phyloP scores from a whole-genome alignment of 305 asterid species.

The Solanum hybrid region DNA sequence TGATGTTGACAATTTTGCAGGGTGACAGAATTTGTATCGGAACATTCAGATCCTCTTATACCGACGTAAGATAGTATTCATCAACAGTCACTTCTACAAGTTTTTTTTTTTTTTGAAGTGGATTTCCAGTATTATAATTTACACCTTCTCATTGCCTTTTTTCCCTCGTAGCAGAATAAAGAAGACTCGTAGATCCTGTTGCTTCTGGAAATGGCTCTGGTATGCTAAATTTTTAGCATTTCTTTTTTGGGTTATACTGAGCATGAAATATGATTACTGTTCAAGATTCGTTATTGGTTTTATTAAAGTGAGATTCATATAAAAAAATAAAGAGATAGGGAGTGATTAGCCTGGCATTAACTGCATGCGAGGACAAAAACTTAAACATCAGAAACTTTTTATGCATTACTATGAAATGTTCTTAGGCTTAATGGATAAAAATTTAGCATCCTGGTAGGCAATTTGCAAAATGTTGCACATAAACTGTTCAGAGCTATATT shows the following conservation, averaged over 20 bases:
- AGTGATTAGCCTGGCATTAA: background rate
- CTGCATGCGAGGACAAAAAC: background rate
- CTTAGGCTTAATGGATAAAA: background rate
- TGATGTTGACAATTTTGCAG: constrained; percentile 28
- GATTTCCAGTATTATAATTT: constrained; percentile 1
- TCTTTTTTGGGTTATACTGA: background rate
- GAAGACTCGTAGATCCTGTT: constrained; percentile 40
- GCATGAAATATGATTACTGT: background rate
- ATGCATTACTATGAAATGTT: background rate
- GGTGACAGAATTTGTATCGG: constrained; percentile 53
- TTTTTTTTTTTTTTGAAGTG: background rate
- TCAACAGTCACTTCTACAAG: background rate
- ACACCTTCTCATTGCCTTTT: background rate
- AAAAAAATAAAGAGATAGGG: background rate
- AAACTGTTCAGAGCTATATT: background rate
- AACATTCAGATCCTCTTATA: constrained; percentile 62
- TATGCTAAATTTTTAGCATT: constrained; percentile 14
- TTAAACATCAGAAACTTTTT: background rate
- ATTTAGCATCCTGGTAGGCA: background rate
- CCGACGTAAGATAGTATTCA: constrained; percentile 48
- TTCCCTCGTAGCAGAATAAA: constrained; percentile 29
- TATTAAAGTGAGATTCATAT: background rate
- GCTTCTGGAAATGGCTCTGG: constrained; percentile 87
- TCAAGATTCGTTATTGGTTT: background rate
- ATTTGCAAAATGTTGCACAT: background rate